Conservation (phyloP, 1,139 yeast genomes). For the Petasospora rhodanensis region DNA sequence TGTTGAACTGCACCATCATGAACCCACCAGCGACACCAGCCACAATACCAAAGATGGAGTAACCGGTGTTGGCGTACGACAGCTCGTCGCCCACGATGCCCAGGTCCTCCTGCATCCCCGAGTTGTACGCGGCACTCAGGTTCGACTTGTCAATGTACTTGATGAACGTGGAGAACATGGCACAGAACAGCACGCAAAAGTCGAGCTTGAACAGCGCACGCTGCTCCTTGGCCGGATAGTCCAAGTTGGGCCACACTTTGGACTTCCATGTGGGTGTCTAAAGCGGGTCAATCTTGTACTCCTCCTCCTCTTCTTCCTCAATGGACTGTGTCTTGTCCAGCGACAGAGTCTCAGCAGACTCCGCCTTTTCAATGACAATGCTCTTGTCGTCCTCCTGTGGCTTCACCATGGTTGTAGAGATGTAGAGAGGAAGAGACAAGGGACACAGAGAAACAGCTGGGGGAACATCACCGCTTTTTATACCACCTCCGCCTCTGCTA, state of each 20-base stretch:
- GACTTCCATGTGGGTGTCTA: conserved; percentile 11
- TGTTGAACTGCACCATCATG: conserved; percentile 31
- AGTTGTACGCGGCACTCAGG: conserved; percentile 52
- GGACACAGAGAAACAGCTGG: too few relatives aligned
- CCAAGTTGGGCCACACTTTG: conserved; percentile 10
- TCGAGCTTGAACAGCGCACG: conserved; percentile 46
- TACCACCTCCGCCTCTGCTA: too few relatives aligned
- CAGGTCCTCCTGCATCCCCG: conserved; percentile 54
- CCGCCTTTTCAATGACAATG: too few relatives aligned
- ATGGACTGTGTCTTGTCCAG: too few relatives aligned
- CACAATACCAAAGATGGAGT: conserved; percentile 52
- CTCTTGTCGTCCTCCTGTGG: too few relatives aligned
- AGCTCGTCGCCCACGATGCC: conserved; percentile 45
- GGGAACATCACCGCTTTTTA: too few relatives aligned
- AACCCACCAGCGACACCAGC: conserved; percentile 52
- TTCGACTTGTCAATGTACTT: conserved; percentile 48
- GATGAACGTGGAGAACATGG: conserved; percentile 51
- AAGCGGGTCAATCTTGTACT: too few relatives aligned
- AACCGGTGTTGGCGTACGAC: conserved; percentile 49
- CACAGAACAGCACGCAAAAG: conserved; percentile 49
- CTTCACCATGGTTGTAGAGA: too few relatives aligned
- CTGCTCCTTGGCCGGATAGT: conserved; percentile 31
- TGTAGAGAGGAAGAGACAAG: too few relatives aligned
- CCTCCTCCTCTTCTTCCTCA: too few relatives aligned
- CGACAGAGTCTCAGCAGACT: too few relatives aligned